phyloP scores from a whole-genome alignment of 2,329 filamentous ascomycete species.

The Sporothrix schenckii region DNA sequence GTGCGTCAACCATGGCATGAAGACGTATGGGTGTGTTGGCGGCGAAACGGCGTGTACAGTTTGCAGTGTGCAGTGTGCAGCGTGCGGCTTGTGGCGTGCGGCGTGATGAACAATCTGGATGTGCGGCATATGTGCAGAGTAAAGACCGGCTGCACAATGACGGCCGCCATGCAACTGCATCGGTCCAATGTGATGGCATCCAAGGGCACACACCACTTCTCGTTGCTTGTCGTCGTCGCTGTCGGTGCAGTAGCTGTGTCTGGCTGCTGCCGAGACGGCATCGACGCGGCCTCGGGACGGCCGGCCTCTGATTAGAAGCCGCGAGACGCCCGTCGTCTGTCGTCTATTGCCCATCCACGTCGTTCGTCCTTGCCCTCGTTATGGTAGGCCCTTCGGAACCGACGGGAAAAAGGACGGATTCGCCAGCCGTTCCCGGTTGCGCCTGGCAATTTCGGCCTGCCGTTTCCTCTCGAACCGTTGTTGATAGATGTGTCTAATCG shows the following conservation, averaged over 20 bases:
- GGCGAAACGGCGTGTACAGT: neutral
- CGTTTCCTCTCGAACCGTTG: conserved; percentile 79
- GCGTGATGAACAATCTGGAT: neutral
- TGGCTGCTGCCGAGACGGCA: no score
- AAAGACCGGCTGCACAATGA: neutral
- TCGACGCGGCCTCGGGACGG: no score
- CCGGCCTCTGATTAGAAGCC: no score
- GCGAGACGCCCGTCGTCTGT: neutral
- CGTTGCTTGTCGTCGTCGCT: neutral
- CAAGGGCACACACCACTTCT: neutral
- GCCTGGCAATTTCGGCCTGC: conserved; percentile 75
- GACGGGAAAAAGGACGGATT: conserved; percentile 82
- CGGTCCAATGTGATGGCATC: neutral
- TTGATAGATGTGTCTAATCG: conserved; percentile 75
- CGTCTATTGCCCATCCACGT: no score
- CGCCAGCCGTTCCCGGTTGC: conserved; percentile 77
- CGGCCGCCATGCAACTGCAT: conserved; percentile 11
- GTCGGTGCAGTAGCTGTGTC: neutral
- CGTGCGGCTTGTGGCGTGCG: no score
- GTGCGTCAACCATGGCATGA: neutral
- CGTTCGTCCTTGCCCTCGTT: conserved; percentile 23
- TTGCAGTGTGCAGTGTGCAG: neutral
- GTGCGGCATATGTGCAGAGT: neutral
- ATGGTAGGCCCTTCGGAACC: conserved; percentile 68
- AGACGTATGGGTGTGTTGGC: neutral